phyloP scores from a whole-genome alignment of 2,329 filamentous ascomycete species.

The Fusarium sp. region DNA sequence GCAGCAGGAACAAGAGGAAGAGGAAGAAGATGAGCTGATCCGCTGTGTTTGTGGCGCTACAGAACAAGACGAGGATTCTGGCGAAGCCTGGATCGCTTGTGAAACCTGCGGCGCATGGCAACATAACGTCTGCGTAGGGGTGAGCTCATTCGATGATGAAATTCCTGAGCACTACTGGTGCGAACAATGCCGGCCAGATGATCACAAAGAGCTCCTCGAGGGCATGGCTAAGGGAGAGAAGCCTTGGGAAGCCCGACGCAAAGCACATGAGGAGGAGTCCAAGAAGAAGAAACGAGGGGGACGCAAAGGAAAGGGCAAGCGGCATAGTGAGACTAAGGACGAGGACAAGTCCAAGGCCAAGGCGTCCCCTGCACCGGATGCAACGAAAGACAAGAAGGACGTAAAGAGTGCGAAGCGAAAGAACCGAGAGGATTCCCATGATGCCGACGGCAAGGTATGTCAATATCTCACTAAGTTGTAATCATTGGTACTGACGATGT shows the following conservation, averaged over 20 bases:
- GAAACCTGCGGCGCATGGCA: conserved; percentile 95
- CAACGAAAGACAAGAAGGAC: conserved; percentile 64
- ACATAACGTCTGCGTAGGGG: conserved; percentile 94
- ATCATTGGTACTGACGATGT: conserved; percentile 13
- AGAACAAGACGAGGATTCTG: conserved; percentile 85
- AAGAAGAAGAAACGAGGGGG: conserved; percentile 68
- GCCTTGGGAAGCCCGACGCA: conserved; percentile 82
- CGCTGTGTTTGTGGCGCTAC: conserved; percentile 93
- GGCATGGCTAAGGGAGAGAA: conserved; percentile 84
- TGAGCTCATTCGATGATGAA: conserved; percentile 81
- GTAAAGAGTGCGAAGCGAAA: conserved; percentile 68
- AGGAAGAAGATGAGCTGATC: conserved; percentile 76
- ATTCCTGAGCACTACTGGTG: conserved; percentile 90
- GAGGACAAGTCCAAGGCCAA: conserved; percentile 66
- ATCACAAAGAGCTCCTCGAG: conserved; percentile 83
- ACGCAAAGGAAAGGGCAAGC: conserved; percentile 74
- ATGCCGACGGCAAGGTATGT: conserved; percentile 64
- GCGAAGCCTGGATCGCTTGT: conserved; percentile 95
- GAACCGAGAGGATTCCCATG: conserved; percentile 66
- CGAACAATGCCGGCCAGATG: conserved; percentile 86
- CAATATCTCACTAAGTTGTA: neutral
- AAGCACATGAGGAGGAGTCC: conserved; percentile 71
- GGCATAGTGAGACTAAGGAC: conserved; percentile 72
- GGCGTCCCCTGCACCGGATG: conserved; percentile 56
- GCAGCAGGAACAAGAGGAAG: conserved; percentile 64